Conservation (phyloP, 1,284 basidiomycete species). For the Fomitopsis pinicola region DNA sequence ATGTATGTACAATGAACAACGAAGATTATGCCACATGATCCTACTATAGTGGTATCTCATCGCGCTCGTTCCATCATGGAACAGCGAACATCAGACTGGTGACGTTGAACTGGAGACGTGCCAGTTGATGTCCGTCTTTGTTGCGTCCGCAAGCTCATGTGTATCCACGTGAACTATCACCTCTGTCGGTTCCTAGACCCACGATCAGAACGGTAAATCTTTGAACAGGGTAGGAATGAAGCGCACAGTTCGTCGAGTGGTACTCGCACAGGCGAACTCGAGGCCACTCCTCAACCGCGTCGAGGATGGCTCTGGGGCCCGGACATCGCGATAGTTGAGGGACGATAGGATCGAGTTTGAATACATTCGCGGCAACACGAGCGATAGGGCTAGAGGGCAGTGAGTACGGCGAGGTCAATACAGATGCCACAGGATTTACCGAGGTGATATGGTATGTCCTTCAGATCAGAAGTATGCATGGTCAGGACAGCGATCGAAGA, state of each 20-base stretch:
- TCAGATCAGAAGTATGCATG: background rate
- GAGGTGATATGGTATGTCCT: slow-evolving; percentile 1
- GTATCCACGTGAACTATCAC: background rate
- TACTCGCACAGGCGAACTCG: background rate
- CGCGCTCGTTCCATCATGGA: no score
- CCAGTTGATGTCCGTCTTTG: background rate
- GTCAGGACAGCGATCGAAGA: background rate
- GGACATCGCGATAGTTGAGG: slow-evolving; percentile 4
- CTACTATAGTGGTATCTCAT: no score
- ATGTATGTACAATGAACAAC: no score
- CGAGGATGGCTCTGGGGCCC: background rate
- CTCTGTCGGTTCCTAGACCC: background rate
- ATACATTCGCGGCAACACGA: slow-evolving; percentile 4
- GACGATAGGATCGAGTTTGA: slow-evolving; percentile 4
- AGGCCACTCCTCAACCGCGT: background rate
- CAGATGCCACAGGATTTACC: background rate
- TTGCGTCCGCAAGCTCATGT: background rate
- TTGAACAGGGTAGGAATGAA: background rate
- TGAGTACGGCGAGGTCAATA: background rate
- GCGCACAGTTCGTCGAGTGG: background rate
- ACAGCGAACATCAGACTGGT: no score
- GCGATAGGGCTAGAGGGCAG: background rate
- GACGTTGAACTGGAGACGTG: no score
- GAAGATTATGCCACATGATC: no score
- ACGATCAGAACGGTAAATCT: background rate